Base-by-base conservation (phyloP, 768 basidiomycete genomes). In the Clavulina sp. region DNA sequence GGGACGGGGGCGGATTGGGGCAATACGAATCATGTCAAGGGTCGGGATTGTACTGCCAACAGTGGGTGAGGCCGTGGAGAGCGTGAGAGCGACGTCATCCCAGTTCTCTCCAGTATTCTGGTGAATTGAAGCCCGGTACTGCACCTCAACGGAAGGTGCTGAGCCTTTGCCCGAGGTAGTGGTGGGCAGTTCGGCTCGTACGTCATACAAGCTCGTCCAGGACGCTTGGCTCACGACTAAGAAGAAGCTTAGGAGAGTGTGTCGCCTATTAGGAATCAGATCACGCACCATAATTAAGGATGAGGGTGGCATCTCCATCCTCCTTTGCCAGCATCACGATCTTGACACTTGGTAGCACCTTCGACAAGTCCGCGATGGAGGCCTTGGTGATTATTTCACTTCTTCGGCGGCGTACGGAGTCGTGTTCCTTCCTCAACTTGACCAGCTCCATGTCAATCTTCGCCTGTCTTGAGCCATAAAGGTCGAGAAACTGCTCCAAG, bases 71-170 rank as follows among this genome's bases (percentile, higher is more conserved):
- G 57, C 57, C 29, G 59, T 60, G 29, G 50, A 52, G n/a, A 60
- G 54, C 23, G 49, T 41, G 30, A 60, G 38, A 24, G 46, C 41
- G 16, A 57, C 57, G 30, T 46, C 43, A 9, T 28, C 51, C 59
- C 59, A 60, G 32, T 58, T 46, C 29, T 60, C 59, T 21, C 53
- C 53, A 2, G 59, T 60, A 1, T 41, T 41, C 46, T 60, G 58
- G 3, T 48, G 41, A 19, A 60, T 60, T 34, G 57, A 53, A 19
- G 53, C 57, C n/a, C 57, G 52, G 43, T 59, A 59, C 38, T 54
- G 41, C 32, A 59, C 47, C 40, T 40, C 26, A 28, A 51, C n/a
- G n/a, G n/a, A n/a, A n/a, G n/a, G n/a, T n/a, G n/a, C n/a, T n/a
- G n/a, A n/a, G n/a, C n/a, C n/a, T n/a, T n/a, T n/a, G n/a, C n/a